Evolutionary conservation across 1,284 basidiomycete genomes (phyloP), one percentile per base, ranked within the genome.

Genomic region (Apiotrichum gamsii): DNA sequence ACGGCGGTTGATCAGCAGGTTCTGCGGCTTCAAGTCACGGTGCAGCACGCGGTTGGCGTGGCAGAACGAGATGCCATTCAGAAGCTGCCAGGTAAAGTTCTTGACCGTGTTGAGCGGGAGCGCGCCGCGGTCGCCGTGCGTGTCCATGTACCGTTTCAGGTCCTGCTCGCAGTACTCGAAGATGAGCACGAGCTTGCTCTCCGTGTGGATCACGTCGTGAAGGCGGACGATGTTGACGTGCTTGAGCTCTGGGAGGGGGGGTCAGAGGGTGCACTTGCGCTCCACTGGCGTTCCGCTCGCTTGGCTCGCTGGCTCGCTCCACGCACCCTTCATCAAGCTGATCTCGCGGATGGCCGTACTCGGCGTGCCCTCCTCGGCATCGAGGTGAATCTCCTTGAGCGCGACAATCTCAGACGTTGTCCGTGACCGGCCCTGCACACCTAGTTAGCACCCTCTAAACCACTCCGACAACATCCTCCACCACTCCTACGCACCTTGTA

Each of bases 301-400:
- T 11, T n/a, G n/a, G n/a, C n/a, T n/a, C n/a, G n/a, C n/a, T n/a
- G n/a, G n/a, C n/a, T n/a, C n/a, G n/a, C 14, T 9, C 37, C 18
- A 59, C 68, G 34, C 44, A 71, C 71, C 71, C 73, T 97, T 98
- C 64, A 98, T 77, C 53, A 98, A 75, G 72, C 88, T 91, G 72
- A 98, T 97, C 76, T 98, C 94, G 45, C 94, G 82, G 67, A 98
- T 95, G 48, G 94, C 94, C 14, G 95, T 98, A 60, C 86, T 90
- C 5, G 94, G 94, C 16, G 97, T 94, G 19, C 94, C 94, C 68
- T 98, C 95, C 74, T 98, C 94, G 16, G 91, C 90, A 72, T 98
- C 95, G 30, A 98, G 82, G 48, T 94, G 81, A 65, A 98, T 98
- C 79, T 98, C 97, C 81, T 99, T 99, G 64, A 93, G 77, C 39